phyloP scores from a whole-genome alignment of 345 rosid species.

The Salix arbutifolia region DNA sequence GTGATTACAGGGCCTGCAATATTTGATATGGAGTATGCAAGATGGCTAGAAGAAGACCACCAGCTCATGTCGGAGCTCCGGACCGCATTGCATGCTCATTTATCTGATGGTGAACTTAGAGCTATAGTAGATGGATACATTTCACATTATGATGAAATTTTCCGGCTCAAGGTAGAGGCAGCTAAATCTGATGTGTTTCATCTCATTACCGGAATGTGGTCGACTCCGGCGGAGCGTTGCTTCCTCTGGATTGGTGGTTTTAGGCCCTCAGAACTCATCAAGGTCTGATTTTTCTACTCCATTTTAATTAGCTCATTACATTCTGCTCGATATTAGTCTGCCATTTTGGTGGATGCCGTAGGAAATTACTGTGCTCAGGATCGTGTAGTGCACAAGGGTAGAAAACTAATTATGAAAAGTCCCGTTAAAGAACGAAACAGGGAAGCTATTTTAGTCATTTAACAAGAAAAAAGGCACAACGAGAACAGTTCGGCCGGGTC shows the following conservation, averaged over 20 bases:
- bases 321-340: not conserved
- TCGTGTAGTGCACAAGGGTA: not conserved
- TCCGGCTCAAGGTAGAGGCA: constrained; percentile 57
- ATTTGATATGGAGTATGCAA: constrained; percentile 87
- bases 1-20: constrained; percentile 66
- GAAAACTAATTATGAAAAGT: too few relatives aligned
- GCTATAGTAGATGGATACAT: constrained; percentile 69
- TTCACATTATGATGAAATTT: constrained; percentile 84
- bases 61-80: constrained; percentile 83
- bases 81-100: constrained; percentile 66
- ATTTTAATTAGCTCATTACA: not conserved
- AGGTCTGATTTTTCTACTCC: constrained; percentile 36
- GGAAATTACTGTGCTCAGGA: not conserved
- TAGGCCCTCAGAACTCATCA: constrained; percentile 87
- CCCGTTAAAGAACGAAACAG: too few relatives aligned
- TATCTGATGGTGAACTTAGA: constrained; percentile 66
- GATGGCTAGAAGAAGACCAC: constrained; percentile 90
- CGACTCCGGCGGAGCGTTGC: constrained; percentile 86
- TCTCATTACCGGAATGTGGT: constrained; percentile 85
- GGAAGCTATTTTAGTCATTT: not conserved
- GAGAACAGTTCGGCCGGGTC: not conserved
- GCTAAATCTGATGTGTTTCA: constrained; percentile 86
- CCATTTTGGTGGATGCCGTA: not conserved
- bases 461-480: not conserved
- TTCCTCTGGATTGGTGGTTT: constrained; percentile 99